These are phyloP conservation scores for Claviceps sp. DNA, from an alignment of 2,329 filamentous ascomycete species.

Conservation along the genomic window DNA sequence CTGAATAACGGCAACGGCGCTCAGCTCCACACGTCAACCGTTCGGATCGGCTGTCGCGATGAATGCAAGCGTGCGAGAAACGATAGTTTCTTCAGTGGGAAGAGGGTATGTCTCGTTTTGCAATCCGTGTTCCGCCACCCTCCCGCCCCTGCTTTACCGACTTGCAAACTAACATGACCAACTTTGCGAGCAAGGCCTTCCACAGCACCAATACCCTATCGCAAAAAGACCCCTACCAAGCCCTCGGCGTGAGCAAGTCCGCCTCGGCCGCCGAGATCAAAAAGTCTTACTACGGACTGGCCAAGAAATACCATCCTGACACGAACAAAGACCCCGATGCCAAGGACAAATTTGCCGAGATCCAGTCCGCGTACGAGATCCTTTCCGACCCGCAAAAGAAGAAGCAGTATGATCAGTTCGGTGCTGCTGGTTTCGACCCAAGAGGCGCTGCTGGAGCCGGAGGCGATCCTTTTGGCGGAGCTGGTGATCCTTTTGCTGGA, in stretches of 20 bases:
- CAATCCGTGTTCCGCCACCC: background rate
- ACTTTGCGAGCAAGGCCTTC: slow-evolving; percentile 31
- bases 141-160: background rate
- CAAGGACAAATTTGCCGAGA: slow-evolving; percentile 88
- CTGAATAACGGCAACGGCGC: slow-evolving; percentile 26
- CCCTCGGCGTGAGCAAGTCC: slow-evolving; percentile 69
- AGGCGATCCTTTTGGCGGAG: slow-evolving; percentile 49
- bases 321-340: slow-evolving; percentile 92
- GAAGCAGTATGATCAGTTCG: slow-evolving; percentile 83
- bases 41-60: slow-evolving; percentile 10
- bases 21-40: slow-evolving; percentile 20
- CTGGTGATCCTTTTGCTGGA: slow-evolving; percentile 50
- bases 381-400: slow-evolving; percentile 88
- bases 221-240: slow-evolving; percentile 70
- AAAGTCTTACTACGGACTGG: slow-evolving; percentile 93
- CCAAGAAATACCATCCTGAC: slow-evolving; percentile 95
- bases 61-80: slow-evolving; percentile 10
- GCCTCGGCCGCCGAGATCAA: slow-evolving; percentile 86
- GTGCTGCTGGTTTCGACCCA: slow-evolving; percentile 76
- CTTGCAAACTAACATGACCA: background rate
- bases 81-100: slow-evolving; percentile 11
- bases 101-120: slow-evolving; percentile 13
- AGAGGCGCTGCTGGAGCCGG: slow-evolving; percentile 44
- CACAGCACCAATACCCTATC: slow-evolving; percentile 43
- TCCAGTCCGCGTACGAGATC: slow-evolving; percentile 87